phyloP scores from a whole-genome alignment of 1,139 yeast species.

The Candida albicans region DNA sequence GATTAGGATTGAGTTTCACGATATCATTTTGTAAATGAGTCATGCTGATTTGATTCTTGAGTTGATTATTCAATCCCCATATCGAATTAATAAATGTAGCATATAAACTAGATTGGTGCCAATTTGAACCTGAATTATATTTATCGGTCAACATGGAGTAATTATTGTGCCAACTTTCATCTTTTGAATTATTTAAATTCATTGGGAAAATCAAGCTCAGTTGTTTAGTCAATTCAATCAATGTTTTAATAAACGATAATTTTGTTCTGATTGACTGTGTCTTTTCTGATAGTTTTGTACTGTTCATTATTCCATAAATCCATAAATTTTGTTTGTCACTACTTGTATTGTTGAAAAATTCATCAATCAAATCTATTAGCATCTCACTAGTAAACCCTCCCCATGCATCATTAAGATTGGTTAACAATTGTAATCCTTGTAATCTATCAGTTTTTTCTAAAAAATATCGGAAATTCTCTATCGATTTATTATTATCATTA shows the following conservation, averaged over 20 bases:
- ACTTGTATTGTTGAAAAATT: conserved; percentile 56
- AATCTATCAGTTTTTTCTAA: conserved; percentile 79
- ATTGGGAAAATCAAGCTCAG: conserved; percentile 54
- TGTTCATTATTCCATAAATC: conserved; percentile 26
- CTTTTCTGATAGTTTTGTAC: conserved; percentile 1
- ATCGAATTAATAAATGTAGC: conserved; percentile 35
- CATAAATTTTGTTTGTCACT: conserved; percentile 48
- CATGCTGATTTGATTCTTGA: conserved; percentile 26
- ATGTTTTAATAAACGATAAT: conserved; percentile 47
- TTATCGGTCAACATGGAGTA: conserved; percentile 14
- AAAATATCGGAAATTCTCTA: conserved; percentile 53
- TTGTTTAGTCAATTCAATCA: conserved; percentile 43
- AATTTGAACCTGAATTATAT: conserved; percentile 26
- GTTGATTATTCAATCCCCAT: conserved; percentile 40
- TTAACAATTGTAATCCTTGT: conserved; percentile 65
- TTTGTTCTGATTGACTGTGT: conserved; percentile 11
- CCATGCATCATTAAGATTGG: conserved; percentile 81
- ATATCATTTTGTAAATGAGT: conserved; percentile 32
- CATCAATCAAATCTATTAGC: conserved; percentile 62
- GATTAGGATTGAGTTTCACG: conserved; percentile 25
- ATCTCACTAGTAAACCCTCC: conserved; percentile 67
- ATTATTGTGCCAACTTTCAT: neutral
- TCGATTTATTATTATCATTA: conserved; percentile 29
- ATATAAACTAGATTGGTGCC: conserved; percentile 42
- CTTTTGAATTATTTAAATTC: conserved; percentile 18